phyloP scores from a whole-genome alignment of 192 early-diverging fungal species.

The Coemansia sp. region DNA sequence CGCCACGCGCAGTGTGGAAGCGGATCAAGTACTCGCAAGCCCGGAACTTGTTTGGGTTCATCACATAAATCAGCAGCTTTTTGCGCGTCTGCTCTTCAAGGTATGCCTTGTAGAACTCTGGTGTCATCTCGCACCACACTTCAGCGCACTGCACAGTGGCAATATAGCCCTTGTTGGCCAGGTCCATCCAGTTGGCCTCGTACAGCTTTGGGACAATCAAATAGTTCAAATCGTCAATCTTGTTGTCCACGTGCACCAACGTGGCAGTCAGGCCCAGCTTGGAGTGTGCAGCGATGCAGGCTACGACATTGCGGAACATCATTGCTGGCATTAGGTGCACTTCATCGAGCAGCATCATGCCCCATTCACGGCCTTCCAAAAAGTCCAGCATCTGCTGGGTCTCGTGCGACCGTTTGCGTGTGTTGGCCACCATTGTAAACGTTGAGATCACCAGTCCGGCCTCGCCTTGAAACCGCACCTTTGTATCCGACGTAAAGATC shows the following conservation, averaged over 20 bases:
- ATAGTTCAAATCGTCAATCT: slow-evolving; percentile 96
- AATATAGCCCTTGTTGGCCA: slow-evolving; percentile 95
- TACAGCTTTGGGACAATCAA: slow-evolving; percentile 99
- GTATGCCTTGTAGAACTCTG: slow-evolving; percentile 95
- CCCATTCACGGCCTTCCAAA: slow-evolving; percentile 90
- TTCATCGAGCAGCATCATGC: slow-evolving; percentile 95
- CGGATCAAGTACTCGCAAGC: slow-evolving; percentile 95
- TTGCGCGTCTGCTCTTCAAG: slow-evolving; percentile 79
- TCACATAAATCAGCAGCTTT: slow-evolving; percentile 81
- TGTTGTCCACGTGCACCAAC: slow-evolving; percentile 96
- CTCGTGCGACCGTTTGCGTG: slow-evolving; percentile 89
- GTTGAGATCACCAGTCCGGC: slow-evolving; percentile 96
- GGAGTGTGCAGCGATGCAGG: slow-evolving; percentile 86
- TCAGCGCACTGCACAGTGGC: slow-evolving; percentile 98
- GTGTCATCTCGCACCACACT: slow-evolving; percentile 98
- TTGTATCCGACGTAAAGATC: slow-evolving; percentile 90
- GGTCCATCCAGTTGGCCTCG: slow-evolving; percentile 99
- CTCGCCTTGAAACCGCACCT: slow-evolving; percentile 84
- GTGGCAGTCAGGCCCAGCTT: slow-evolving; percentile 99
- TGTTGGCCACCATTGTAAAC: slow-evolving; percentile 95
- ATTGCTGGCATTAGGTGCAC: slow-evolving; percentile 98
- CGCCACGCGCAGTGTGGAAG: slow-evolving; percentile 88
- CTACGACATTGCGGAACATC: slow-evolving; percentile 93
- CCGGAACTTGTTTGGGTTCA: slow-evolving; percentile 99
- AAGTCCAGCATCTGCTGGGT: slow-evolving; percentile 96